Conservation (phyloP, 805 yeast species). For the Wickerhamomyces canadensis region DNA sequence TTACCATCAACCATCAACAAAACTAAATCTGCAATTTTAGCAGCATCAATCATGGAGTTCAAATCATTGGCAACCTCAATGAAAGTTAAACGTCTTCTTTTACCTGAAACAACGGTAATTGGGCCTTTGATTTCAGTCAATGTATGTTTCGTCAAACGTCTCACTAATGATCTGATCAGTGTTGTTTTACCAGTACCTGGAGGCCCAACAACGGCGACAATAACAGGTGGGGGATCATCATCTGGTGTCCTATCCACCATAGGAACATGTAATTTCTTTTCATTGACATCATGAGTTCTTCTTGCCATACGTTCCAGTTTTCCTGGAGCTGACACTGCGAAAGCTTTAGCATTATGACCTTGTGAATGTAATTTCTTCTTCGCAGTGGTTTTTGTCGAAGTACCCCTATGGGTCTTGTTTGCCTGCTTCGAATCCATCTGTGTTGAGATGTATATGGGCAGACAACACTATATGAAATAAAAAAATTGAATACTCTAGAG, state of each 20-base stretch:
- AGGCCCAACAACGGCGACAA: conserved; percentile 97
- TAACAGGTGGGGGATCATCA: conserved; percentile 94
- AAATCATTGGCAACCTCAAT: conserved; percentile 90
- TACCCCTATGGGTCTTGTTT: conserved; percentile 80
- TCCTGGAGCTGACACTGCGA: conserved; percentile 79
- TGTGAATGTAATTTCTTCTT: conserved; percentile 85
- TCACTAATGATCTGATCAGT: conserved; percentile 79
- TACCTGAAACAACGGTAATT: conserved; percentile 93
- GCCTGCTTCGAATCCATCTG: conserved; percentile 44
- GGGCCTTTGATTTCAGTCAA: conserved; percentile 90
- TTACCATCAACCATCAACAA: conserved; percentile 90
- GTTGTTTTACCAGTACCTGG: conserved; percentile 98
- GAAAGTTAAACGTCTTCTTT: conserved; percentile 85
- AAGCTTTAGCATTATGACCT: conserved; percentile 81
- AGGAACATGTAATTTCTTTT: conserved; percentile 87
- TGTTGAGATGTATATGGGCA: background rate
- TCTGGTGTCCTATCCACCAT: conserved; percentile 97
- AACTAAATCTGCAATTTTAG: conserved; percentile 91
- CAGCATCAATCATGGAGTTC: conserved; percentile 93
- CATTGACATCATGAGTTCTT: conserved; percentile 76
- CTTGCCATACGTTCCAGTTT: conserved; percentile 79
- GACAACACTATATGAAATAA: too few species aligned
- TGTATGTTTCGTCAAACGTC: conserved; percentile 83
- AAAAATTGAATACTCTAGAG: too few species aligned
- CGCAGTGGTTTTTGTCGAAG: conserved; percentile 49